Conservation (phyloP, 441 rosid genomes). For the Mallotus repandus region DNA sequence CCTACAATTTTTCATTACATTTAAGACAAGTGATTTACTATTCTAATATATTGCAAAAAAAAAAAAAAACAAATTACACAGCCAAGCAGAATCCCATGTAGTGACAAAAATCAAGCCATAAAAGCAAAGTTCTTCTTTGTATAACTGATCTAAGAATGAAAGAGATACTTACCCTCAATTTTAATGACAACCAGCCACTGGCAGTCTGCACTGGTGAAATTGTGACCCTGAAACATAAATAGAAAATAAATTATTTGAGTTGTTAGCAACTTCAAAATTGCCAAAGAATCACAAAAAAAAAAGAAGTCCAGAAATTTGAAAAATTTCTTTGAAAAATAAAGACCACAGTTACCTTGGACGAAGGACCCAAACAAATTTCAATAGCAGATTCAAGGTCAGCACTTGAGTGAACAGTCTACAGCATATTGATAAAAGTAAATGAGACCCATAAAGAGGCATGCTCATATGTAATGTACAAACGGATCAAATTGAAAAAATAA, state of each 20-base stretch:
- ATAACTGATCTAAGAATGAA: conserved; percentile 7
- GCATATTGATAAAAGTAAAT: conserved; percentile 17
- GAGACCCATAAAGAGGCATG: neutral
- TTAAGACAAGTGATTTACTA: neutral
- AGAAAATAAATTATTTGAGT: conserved; percentile 6
- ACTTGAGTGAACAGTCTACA: conserved; percentile 70
- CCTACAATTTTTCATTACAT: conserved; percentile 39
- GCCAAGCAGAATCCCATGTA: neutral
- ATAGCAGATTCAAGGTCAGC: conserved; percentile 71
- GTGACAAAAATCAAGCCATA: conserved; percentile 2
- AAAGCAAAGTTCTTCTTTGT: neutral
- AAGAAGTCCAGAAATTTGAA: neutral
- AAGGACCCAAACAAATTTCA: conserved; percentile 36
- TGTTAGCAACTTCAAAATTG: neutral
- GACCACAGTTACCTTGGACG: conserved; percentile 26
- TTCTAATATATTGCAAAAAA: too few species aligned
- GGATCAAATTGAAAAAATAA: neutral
- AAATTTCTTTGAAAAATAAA: neutral
- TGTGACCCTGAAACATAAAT: conserved; percentile 39
- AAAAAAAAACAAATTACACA: neutral
- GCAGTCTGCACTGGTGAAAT: conserved; percentile 18
- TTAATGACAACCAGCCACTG: conserved; percentile 43
- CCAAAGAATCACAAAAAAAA: neutral
- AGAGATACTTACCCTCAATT: conserved; percentile 44
- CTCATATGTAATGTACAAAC: neutral